Conservation (phyloP, 331 rosid species). For the Rhamnella rubrinervis region DNA sequence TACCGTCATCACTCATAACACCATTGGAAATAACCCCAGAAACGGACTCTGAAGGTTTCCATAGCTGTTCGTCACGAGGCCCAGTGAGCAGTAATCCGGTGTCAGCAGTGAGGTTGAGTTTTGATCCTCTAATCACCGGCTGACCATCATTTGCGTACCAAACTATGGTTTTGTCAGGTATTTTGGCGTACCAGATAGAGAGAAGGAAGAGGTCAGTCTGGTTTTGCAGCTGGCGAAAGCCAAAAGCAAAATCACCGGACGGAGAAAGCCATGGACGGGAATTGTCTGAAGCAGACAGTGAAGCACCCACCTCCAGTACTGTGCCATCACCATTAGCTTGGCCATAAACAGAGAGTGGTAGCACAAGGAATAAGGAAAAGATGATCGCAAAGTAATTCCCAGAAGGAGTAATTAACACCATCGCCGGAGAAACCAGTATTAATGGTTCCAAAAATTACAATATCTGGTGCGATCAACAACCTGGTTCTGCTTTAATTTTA, state of each 20-base stretch:
- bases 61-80: slow-evolving; percentile 35
- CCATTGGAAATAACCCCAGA: slow-evolving; percentile 20
- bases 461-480: too few relatives aligned
- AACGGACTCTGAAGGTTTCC: slow-evolving; percentile 18
- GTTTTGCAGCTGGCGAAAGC: slow-evolving; percentile 29
- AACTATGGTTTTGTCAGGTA: slow-evolving; percentile 43
- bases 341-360: slow-evolving; percentile 25
- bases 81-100: slow-evolving; percentile 38
- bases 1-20: slow-evolving; percentile 42
- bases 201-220: slow-evolving; percentile 34
- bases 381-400: slow-evolving; percentile 15
- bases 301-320: slow-evolving; percentile 22
- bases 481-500: too few relatives aligned
- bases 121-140: slow-evolving; percentile 40
- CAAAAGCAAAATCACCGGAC: slow-evolving; percentile 58
- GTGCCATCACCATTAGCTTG: slow-evolving; percentile 28
- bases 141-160: slow-evolving; percentile 39
- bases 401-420: slow-evolving; percentile 24
- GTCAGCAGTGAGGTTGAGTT: slow-evolving; percentile 25
- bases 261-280: slow-evolving; percentile 48
- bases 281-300: slow-evolving; percentile 28
- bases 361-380: slow-evolving; percentile 21
- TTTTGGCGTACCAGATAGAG: slow-evolving; percentile 48
- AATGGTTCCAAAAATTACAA: too few relatives aligned
- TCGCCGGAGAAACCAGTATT: neutral